Percentiles rank a stretch among this genome's conserved stretches.
phyloP scores from a whole-genome alignment of 2,329 filamentous ascomycete genomes.

The Davidsoniella eucalypti region DNA sequence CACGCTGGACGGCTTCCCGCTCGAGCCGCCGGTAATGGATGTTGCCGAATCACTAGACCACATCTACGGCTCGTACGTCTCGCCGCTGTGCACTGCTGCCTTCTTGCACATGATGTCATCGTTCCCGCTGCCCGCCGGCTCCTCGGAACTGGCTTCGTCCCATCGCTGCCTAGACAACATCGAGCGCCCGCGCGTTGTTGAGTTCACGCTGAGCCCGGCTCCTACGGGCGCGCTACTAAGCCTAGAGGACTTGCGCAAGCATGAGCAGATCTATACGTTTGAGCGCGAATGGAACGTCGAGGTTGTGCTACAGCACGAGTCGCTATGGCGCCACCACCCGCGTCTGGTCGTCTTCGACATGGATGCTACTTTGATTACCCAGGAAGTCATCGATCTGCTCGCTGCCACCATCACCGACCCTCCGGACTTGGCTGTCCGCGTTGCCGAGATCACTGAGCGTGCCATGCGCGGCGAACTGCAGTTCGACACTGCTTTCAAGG shows the following conservation, averaged over 20 bases:
- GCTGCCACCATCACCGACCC: conserved; percentile 57
- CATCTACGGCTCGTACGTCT: conserved; percentile 49
- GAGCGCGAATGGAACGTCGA: conserved; percentile 83
- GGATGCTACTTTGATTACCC: conserved; percentile 93
- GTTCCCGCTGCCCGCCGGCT: conserved; percentile 37
- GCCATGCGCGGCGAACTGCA: conserved; percentile 95
- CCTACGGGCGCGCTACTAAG: conserved; percentile 46
- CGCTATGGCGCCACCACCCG: conserved; percentile 60
- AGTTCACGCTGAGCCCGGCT: conserved; percentile 45
- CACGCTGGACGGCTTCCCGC: conserved; percentile 40
- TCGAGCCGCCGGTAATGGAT: conserved; percentile 40
- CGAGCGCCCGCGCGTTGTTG: conserved; percentile 45
- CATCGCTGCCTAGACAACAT: conserved; percentile 48
- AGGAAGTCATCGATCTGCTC: conserved; percentile 94
- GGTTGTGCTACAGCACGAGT: conserved; percentile 59
- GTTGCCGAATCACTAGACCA: conserved; percentile 42
- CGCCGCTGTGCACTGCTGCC: conserved; percentile 46
- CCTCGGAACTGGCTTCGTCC: conserved; percentile 39
- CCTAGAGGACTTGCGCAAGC: conserved; percentile 54
- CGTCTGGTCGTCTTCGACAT: conserved; percentile 93
- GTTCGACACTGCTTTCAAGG: conserved; percentile 69
- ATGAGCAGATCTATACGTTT: conserved; percentile 69
- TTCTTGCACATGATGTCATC: conserved; percentile 50
- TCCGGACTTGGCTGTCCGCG: conserved; percentile 58
- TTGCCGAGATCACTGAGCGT: conserved; percentile 76